Evolutionary conservation across 352 stramenopile genomes (phyloP).

Genomic region (Pythium catenulatum): DNA sequence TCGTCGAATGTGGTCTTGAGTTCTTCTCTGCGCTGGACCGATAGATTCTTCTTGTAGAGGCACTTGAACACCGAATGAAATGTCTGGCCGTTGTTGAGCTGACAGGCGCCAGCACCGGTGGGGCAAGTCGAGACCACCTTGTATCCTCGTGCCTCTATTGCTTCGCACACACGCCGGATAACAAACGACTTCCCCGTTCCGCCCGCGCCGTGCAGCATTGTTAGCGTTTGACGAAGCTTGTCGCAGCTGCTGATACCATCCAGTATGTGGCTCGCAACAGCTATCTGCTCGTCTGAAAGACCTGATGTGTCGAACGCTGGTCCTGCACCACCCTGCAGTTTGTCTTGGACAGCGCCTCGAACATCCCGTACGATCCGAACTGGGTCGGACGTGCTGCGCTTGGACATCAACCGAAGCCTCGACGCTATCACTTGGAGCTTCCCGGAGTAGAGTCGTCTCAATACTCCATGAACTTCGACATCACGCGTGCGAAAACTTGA

Average conservation of each 20-base stretch:
- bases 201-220: conserved; percentile 7
- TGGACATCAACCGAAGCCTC: neutral
- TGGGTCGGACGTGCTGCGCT: too few relatives aligned
- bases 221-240: neutral
- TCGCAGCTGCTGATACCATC: neutral
- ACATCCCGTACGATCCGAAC: too few relatives aligned
- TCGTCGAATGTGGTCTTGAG: neutral
- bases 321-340: too few relatives aligned
- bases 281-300: conserved; percentile 7
- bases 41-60: neutral
- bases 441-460: neutral
- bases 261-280: neutral
- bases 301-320: neutral
- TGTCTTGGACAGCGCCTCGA: too few relatives aligned
- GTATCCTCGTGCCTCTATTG: neutral
- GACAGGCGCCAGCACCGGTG: conserved; percentile 2
- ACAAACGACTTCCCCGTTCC: conserved; percentile 15
- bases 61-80: conserved; percentile 26
- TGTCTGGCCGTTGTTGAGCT: neutral
- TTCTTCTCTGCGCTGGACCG: neutral
- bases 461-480: too few relatives aligned
- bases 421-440: neutral
- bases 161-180: neutral
- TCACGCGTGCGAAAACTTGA: too few relatives aligned
- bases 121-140: neutral